Evolutionary conservation across 345 rosid genomes (phyloP).

Genomic region (Draba incana): DNA sequence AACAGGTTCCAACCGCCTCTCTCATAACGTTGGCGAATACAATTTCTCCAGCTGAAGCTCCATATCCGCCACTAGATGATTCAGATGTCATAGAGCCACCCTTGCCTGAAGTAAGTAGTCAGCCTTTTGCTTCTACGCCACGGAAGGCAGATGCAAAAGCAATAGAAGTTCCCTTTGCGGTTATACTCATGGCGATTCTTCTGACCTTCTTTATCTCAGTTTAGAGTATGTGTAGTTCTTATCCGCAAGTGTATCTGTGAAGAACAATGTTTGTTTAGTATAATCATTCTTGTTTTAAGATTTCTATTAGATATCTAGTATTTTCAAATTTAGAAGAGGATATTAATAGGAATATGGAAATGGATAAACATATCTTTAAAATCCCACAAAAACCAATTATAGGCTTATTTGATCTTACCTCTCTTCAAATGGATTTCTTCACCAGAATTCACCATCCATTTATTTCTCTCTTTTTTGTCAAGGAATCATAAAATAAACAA

Average conservation of each 20-base stretch:
- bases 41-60: slow-evolving; percentile 59
- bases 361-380: slow-evolving; percentile 30
- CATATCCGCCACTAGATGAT: slow-evolving; percentile 52
- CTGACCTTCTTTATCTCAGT: slow-evolving; percentile 26
- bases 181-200: slow-evolving; percentile 26
- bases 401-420: slow-evolving; percentile 33
- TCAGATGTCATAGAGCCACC: slow-evolving; percentile 63
- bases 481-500: slow-evolving; percentile 19
- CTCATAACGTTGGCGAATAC: slow-evolving; percentile 27
- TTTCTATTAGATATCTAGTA: neutral
- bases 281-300: slow-evolving; percentile 12
- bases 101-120: slow-evolving; percentile 45
- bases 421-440: slow-evolving; percentile 34
- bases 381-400: slow-evolving; percentile 27
- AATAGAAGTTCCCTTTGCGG: slow-evolving; percentile 14
- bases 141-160: slow-evolving; percentile 24
- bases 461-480: neutral
- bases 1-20: slow-evolving; percentile 46
- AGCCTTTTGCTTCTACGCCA: slow-evolving; percentile 9
- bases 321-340: slow-evolving; percentile 28
- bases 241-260: slow-evolving; percentile 29
- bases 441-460: slow-evolving; percentile 32
- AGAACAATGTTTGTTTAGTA: slow-evolving; percentile 24
- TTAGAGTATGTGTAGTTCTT: slow-evolving; percentile 1
- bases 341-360: slow-evolving; percentile 34